Conservation (phyloP, 2,329 filamentous ascomycete genomes). For the Tolypocladium pustulatum region DNA sequence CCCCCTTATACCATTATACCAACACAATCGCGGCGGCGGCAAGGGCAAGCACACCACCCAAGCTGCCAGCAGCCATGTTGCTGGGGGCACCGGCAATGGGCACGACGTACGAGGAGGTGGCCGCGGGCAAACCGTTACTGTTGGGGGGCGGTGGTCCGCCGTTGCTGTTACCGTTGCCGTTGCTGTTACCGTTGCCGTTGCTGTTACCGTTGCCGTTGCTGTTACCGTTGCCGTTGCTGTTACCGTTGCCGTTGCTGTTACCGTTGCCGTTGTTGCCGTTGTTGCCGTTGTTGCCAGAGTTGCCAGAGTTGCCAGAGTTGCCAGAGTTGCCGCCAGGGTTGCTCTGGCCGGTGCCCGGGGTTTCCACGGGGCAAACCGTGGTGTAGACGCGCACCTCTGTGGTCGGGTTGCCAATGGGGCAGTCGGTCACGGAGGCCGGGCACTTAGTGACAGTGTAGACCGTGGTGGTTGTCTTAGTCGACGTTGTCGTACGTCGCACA, state of each 20-base stretch:
- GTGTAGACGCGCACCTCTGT: neutral
- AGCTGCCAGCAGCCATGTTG: neutral
- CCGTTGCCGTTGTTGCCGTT: no score
- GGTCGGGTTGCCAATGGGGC: neutral
- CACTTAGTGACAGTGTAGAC: neutral
- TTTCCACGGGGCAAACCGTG: neutral
- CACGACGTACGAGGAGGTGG: neutral
- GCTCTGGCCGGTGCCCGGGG: neutral
- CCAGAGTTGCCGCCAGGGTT: neutral
- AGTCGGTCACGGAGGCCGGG: neutral
- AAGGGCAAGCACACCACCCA: neutral
- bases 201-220: no score
- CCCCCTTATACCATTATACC: neutral
- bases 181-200: no score
- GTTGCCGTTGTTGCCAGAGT: no score
- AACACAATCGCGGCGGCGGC: neutral
- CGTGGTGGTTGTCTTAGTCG: neutral
- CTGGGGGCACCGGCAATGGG: neutral
- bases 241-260: no score
- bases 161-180: no score
- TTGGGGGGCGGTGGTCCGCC: no score
- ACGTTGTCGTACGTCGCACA: neutral
- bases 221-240: no score
- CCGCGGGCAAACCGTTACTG: no score
- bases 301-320: no score